A percentile compares a stretch with the other conserved stretches of the same genome.
Evolutionary conservation across 2,329 filamentous ascomycete genomes (phyloP).

Genomic region (Ophiosphaerella herpotricha): DNA sequence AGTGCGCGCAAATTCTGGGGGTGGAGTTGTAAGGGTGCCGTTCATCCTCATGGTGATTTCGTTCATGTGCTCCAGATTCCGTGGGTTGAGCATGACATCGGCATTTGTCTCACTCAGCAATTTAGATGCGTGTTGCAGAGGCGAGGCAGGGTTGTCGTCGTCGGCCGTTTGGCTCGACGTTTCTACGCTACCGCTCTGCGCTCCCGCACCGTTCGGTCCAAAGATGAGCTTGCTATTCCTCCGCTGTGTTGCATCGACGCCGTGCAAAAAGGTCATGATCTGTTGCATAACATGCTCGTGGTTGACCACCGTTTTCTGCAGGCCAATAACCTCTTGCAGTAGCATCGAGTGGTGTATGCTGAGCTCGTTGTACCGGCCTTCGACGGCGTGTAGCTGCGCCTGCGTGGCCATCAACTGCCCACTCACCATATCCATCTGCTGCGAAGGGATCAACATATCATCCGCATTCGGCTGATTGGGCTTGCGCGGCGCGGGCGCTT

Average conservation of each 20-base stretch:
- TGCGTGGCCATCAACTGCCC: slow-evolving; percentile 88
- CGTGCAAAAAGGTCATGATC: slow-evolving; percentile 70
- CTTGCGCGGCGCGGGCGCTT: slow-evolving; percentile 90
- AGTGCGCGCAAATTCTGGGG: slow-evolving; percentile 58
- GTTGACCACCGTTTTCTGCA: slow-evolving; percentile 73
- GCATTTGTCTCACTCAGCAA: slow-evolving; percentile 68
- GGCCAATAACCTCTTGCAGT: slow-evolving; percentile 65
- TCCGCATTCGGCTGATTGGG: slow-evolving; percentile 55
- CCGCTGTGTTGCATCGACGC: slow-evolving; percentile 66
- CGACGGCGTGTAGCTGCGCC: slow-evolving; percentile 85
- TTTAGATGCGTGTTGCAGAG: slow-evolving; percentile 70
- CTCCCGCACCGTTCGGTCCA: slow-evolving; percentile 37
- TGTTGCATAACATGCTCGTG: slow-evolving; percentile 74
- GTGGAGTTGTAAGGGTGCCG: slow-evolving; percentile 60
- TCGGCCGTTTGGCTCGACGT: slow-evolving; percentile 52
- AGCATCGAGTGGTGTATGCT: slow-evolving; percentile 68
- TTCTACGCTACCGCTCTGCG: slow-evolving; percentile 50
- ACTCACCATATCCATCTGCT: slow-evolving; percentile 88
- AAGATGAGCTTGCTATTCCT: slow-evolving; percentile 61
- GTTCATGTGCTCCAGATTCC: slow-evolving; percentile 68
- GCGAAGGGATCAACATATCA: slow-evolving; percentile 77
- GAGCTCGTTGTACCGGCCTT: slow-evolving; percentile 83
- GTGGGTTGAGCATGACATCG: slow-evolving; percentile 66
- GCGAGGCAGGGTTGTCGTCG: slow-evolving; percentile 69
- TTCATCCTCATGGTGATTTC: slow-evolving; percentile 61